Evolutionary conservation across 1,139 yeast genomes (phyloP).

Genomic region (Debaryomyces udenii): DNA sequence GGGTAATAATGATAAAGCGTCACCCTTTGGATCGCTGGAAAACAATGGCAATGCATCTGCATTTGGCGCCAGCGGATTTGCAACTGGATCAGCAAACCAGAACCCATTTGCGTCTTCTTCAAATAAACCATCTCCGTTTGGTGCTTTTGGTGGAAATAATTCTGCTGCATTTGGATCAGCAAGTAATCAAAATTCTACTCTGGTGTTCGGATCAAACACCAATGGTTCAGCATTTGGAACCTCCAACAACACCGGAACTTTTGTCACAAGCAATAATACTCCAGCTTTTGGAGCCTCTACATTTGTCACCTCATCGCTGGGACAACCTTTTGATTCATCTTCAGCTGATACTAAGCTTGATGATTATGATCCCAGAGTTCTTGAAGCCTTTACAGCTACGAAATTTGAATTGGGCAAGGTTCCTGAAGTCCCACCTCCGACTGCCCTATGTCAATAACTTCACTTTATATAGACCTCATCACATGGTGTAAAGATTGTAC

Average conservation of each 20-base stretch:
- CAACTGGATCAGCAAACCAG: conserved; percentile 1
- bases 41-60: conserved; percentile 8
- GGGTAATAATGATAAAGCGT: background rate
- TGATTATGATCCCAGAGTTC: conserved; percentile 32
- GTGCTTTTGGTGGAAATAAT: conserved; percentile 9
- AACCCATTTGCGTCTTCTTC: conserved; percentile 13
- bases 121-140: conserved; percentile 18
- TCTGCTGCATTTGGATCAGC: conserved; percentile 4
- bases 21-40: conserved; percentile 11
- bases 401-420: conserved; percentile 64
- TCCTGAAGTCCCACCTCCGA: conserved; percentile 83
- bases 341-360: conserved; percentile 9
- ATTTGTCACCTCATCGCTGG: conserved; percentile 7
- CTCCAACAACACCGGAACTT: conserved; percentile 1
- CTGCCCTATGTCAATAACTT: conserved; percentile 21
- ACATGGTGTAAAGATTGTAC: too few relatives aligned
- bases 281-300: conserved; percentile 6
- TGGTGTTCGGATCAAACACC: conserved; percentile 14
- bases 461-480: background rate
- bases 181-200: conserved; percentile 2
- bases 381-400: conserved; percentile 53
- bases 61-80: conserved; percentile 14
- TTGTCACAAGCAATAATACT: conserved; percentile 8
- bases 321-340: conserved; percentile 1
- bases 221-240: conserved; percentile 1